Percentiles rank a stretch among this genome's conserved stretches.
Evolutionary conservation across 2,329 filamentous ascomycete species (phyloP).

Genomic region (Paracamarosporium sp.): DNA sequence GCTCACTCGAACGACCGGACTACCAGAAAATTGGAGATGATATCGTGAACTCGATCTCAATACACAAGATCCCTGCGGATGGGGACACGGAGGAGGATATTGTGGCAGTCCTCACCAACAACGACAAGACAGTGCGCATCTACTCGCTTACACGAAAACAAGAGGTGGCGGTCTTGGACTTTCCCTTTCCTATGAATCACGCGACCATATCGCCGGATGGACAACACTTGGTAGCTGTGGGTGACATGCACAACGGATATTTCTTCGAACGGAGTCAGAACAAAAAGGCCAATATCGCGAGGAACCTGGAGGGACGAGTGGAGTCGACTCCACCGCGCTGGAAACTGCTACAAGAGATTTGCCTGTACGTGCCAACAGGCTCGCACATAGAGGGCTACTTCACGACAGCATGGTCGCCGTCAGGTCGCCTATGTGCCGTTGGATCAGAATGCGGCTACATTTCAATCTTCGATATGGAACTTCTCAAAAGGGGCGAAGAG

Average conservation of each 20-base stretch:
- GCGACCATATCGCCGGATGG: conserved; percentile 93
- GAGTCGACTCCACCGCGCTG: conserved; percentile 44
- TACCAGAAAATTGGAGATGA: conserved; percentile 66
- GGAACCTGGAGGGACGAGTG: conserved; percentile 26
- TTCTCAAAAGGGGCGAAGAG: conserved; percentile 48
- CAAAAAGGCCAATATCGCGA: conserved; percentile 30
- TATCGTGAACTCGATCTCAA: conserved; percentile 72
- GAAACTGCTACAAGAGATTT: conserved; percentile 49
- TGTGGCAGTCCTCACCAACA: conserved; percentile 83
- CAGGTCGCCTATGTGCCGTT: conserved; percentile 74
- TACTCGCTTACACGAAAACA: conserved; percentile 75
- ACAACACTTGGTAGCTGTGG: conserved; percentile 78
- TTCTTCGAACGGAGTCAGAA: conserved; percentile 69
- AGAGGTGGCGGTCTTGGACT: conserved; percentile 72
- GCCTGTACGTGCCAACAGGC: conserved; percentile 48
- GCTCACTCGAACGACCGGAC: conserved; percentile 49
- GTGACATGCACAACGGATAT: conserved; percentile 86
- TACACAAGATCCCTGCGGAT: conserved; percentile 60
- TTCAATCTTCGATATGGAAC: conserved; percentile 71
- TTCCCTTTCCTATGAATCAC: conserved; percentile 90
- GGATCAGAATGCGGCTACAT: conserved; percentile 83
- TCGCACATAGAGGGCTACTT: conserved; percentile 67
- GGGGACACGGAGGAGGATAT: conserved; percentile 60
- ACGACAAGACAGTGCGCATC: conserved; percentile 87
- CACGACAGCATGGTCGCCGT: conserved; percentile 77